Conservation (phyloP, 371 early-diverging fungal species). For the Mucor plumbeus region DNA sequence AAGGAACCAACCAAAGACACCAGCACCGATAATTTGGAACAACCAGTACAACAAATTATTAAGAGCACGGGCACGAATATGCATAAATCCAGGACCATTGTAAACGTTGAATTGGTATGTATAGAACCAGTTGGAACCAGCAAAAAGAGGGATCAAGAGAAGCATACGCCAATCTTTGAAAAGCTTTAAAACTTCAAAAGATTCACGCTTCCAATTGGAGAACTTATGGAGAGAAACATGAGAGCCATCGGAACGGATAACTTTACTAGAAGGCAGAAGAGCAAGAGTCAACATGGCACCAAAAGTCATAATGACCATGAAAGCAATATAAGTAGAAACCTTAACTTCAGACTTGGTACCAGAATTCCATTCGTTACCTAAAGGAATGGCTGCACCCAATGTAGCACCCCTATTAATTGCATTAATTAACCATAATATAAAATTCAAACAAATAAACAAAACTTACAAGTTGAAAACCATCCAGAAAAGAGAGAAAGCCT, state of each 20-base stretch:
- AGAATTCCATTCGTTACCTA: constrained; percentile 43
- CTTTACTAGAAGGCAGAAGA: constrained; percentile 64
- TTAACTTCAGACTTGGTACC: constrained; percentile 36
- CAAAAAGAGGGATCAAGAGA: constrained; percentile 67
- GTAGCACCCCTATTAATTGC: constrained; percentile 15
- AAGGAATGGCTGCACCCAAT: constrained; percentile 27
- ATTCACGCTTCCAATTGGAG: constrained; percentile 58
- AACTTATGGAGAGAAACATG: constrained; percentile 60
- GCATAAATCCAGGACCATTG: constrained; percentile 52
- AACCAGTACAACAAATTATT: constrained; percentile 76
- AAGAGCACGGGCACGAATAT: constrained; percentile 62
- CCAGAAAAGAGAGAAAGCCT: constrained; percentile 74
- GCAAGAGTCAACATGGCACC: constrained; percentile 62
- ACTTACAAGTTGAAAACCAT: constrained; percentile 70
- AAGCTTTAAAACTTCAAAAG: constrained; percentile 58
- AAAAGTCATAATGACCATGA: constrained; percentile 65
- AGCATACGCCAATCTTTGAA: constrained; percentile 72
- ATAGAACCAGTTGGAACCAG: constrained; percentile 78
- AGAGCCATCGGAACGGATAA: constrained; percentile 68
- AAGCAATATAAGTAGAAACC: constrained; percentile 64
- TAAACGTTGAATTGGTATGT: constrained; percentile 62
- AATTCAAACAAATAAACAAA: background rate
- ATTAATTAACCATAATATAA: background rate
- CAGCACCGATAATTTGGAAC: constrained; percentile 70
- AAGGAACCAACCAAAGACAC: constrained; percentile 59